Conservation (phyloP, 2,329 filamentous ascomycete genomes). For the Eurotiales sp. region DNA sequence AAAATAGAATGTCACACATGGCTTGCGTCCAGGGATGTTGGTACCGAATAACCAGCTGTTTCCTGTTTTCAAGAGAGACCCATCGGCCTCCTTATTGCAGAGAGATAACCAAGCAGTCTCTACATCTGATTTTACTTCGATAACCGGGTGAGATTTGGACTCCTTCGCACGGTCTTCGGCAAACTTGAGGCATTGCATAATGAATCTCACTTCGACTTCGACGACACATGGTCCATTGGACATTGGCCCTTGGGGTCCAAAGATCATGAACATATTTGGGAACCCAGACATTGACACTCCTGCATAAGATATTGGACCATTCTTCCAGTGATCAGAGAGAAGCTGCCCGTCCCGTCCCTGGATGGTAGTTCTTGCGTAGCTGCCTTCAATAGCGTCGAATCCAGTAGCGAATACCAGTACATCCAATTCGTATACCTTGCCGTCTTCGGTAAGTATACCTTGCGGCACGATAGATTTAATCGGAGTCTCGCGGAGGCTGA, state of each 20-base stretch:
- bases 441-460: slow-evolving; percentile 40
- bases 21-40: slow-evolving; percentile 52
- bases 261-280: slow-evolving; percentile 52
- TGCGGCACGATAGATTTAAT: slow-evolving; percentile 39
- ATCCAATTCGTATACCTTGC: slow-evolving; percentile 37
- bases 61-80: neutral
- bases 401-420: slow-evolving; percentile 44
- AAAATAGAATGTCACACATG: neutral
- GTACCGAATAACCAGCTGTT: slow-evolving; percentile 53
- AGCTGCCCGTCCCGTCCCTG: slow-evolving; percentile 27
- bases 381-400: slow-evolving; percentile 43
- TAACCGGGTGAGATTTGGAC: slow-evolving; percentile 50
- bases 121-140: slow-evolving; percentile 49
- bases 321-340: slow-evolving; percentile 36
- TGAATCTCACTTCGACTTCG: slow-evolving; percentile 55
- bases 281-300: slow-evolving; percentile 42
- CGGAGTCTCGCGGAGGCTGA: slow-evolving; percentile 42
- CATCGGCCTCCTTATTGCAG: slow-evolving; percentile 33
- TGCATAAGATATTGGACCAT: slow-evolving; percentile 38
- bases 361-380: slow-evolving; percentile 38
- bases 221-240: slow-evolving; percentile 53
- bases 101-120: slow-evolving; percentile 49
- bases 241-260: slow-evolving; percentile 55
- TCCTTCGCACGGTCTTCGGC: slow-evolving; percentile 26
- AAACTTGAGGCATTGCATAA: slow-evolving; percentile 33